These are phyloP conservation scores for Dendrostoma leiphaemia DNA, from an alignment of 2,329 filamentous ascomycete species.

Conservation along the genomic window DNA sequence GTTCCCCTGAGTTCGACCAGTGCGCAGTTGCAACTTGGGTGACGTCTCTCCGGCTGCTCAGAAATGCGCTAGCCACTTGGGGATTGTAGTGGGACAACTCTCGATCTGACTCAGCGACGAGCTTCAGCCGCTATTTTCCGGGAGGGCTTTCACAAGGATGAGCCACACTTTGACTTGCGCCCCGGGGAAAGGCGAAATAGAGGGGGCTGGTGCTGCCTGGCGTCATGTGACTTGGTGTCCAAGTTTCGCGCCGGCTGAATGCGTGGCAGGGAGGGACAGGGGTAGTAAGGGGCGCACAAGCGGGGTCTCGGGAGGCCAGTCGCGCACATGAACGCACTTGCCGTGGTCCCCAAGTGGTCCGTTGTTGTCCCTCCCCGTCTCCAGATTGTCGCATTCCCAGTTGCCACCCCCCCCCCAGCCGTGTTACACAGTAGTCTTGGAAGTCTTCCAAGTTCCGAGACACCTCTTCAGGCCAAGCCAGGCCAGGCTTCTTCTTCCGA, in stretches of 20 bases:
- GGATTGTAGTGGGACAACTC: background rate
- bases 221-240: conserved; percentile 18
- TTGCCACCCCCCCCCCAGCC: too few species aligned
- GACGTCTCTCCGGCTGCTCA: background rate
- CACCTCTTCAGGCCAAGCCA: too few species aligned
- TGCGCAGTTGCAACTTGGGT: background rate
- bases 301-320: background rate
- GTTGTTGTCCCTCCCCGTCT: background rate
- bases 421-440: too few species aligned
- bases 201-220: conserved; percentile 12
- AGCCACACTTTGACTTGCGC: conserved; percentile 9
- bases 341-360: background rate
- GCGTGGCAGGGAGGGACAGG: background rate
- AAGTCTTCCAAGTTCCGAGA: too few species aligned
- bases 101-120: background rate
- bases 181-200: background rate
- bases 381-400: background rate
- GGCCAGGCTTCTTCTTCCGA: too few species aligned
- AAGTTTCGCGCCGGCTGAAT: background rate
- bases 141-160: background rate
- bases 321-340: background rate
- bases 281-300: background rate
- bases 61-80: background rate
- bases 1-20: conserved; percentile 2
- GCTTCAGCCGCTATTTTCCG: background rate